These are phyloP conservation scores for Trichopus zeylanicus DNA, from an alignment of 116 monocot species.

Conservation along the genomic window DNA sequence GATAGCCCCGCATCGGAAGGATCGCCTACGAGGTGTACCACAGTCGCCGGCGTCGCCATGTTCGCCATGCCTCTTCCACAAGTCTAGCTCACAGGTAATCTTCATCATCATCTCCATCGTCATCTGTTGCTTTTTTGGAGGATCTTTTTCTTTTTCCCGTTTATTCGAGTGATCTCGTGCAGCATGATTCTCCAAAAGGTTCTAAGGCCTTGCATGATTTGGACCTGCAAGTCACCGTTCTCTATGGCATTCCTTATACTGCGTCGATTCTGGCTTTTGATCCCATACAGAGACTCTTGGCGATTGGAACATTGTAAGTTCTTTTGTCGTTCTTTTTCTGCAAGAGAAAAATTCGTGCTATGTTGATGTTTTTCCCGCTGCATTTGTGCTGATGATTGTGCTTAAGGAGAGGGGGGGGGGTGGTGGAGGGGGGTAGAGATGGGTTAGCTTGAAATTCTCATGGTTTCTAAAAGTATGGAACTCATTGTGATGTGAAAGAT, in stretches of 20 bases:
- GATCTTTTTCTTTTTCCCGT: not conserved
- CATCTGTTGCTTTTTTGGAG: not conserved
- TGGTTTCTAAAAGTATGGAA: no score
- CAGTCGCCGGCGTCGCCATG: conserved; percentile 5
- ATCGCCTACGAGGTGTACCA: not conserved
- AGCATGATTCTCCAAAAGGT: conserved; percentile 23
- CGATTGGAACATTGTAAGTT: conserved; percentile 94
- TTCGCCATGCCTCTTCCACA: conserved; percentile 18
- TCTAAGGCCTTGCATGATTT: conserved; percentile 21
- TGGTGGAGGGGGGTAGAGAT: no score
- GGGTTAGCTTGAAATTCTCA: no score
- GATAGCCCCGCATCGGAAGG: not conserved
- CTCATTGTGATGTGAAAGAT: no score
- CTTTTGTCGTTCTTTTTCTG: not conserved
- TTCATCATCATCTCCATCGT: not conserved
- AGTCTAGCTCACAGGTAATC: conserved; percentile 6
- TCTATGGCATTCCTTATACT: conserved; percentile 84
- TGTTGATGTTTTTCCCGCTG: no score
- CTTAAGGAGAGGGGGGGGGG: no score
- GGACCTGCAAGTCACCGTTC: conserved; percentile 51
- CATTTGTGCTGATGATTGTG: no score
- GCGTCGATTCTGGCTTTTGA: conserved; percentile 86
- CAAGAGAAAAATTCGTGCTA: not conserved
- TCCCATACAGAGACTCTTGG: conserved; percentile 82
- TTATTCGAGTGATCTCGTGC: no score